A percentile compares a stretch with the other conserved stretches of the same genome.
phyloP scores from a whole-genome alignment of 2,329 filamentous ascomycete species.

The Alternaria sp. region DNA sequence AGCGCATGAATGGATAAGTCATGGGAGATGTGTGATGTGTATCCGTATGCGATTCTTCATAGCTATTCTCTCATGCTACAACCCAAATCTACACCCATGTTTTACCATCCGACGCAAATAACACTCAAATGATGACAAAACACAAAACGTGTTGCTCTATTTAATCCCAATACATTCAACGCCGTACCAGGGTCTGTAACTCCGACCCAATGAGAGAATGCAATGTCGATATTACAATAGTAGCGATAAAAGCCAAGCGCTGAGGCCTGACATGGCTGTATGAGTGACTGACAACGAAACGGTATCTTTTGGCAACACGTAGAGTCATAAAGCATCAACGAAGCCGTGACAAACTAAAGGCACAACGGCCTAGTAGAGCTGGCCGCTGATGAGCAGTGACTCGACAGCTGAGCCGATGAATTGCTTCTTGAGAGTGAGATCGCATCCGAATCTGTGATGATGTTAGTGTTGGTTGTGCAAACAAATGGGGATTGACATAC shows the following conservation, averaged over 20 bases:
- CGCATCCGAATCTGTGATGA: constrained; percentile 71
- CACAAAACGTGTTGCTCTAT: neutral
- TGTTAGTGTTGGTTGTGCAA: constrained; percentile 20
- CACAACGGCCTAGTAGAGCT: constrained; percentile 20
- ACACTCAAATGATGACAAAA: constrained; percentile 3
- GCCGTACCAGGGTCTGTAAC: constrained; percentile 8
- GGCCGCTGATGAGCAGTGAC: constrained; percentile 28
- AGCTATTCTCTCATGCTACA: neutral
- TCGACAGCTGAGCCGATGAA: constrained; percentile 70
- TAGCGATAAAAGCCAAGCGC: constrained; percentile 6
- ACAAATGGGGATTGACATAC: constrained; percentile 27
- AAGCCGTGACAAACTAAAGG: neutral
- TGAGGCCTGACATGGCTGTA: neutral
- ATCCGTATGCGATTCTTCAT: constrained; percentile 3
- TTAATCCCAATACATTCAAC: constrained; percentile 6
- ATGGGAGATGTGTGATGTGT: neutral
- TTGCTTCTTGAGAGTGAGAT: constrained; percentile 83
- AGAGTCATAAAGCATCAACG: constrained; percentile 24
- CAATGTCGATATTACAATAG: constrained; percentile 12
- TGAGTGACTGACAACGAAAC: constrained; percentile 5
- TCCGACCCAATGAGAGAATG: constrained; percentile 14
- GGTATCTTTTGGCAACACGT: constrained; percentile 20
- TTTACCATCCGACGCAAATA: constrained; percentile 8
- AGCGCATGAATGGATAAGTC: neutral
- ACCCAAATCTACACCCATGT: constrained; percentile 5